These are phyloP conservation scores for Hypoxylon lienhwacheense DNA, from an alignment of 495 filamentous ascomycete genomes.

Conservation along the genomic window DNA sequence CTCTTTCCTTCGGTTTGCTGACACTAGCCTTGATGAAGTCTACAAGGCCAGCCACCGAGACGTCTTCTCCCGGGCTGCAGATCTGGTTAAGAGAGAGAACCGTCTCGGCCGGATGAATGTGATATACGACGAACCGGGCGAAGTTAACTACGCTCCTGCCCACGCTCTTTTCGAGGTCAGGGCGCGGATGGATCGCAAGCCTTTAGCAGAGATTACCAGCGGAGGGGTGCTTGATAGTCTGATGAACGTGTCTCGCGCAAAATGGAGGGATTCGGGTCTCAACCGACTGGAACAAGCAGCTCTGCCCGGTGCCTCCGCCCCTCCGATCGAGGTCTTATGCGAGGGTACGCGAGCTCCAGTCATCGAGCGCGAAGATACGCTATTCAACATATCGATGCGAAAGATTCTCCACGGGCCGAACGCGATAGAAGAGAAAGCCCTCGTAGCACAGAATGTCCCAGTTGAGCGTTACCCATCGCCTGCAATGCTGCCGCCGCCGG, in stretches of 20 bases:
- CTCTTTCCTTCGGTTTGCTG: conserved; percentile 87
- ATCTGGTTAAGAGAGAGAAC: conserved; percentile 54
- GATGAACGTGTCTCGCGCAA: conserved; percentile 72
- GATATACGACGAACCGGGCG: conserved; percentile 49
- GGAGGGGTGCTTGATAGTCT: conserved; percentile 74
- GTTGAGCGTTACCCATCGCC: conserved; percentile 62
- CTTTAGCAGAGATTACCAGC: conserved; percentile 68
- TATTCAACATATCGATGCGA: conserved; percentile 79
- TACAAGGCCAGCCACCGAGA: conserved; percentile 60
- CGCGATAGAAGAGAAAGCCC: conserved; percentile 66
- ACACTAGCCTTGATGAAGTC: conserved; percentile 73
- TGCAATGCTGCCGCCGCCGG: conserved; percentile 71
- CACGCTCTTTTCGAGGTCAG: conserved; percentile 82
- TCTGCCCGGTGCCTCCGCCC: conserved; percentile 74
- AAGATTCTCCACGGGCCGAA: conserved; percentile 71
- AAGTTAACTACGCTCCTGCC: conserved; percentile 64
- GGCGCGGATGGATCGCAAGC: conserved; percentile 65
- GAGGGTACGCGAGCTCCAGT: conserved; percentile 63
- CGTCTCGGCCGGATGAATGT: conserved; percentile 51
- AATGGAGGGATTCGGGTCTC: conserved; percentile 70
- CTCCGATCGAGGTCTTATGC: conserved; percentile 79
- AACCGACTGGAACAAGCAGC: conserved; percentile 77
- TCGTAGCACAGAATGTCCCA: conserved; percentile 70
- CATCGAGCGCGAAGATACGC: conserved; percentile 67
- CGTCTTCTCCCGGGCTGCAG: conserved; percentile 62